Evolutionary conservation across 805 yeast genomes (phyloP), one percentile per base, ranked within the genome.

Genomic region (Ogataea angusta): DNA sequence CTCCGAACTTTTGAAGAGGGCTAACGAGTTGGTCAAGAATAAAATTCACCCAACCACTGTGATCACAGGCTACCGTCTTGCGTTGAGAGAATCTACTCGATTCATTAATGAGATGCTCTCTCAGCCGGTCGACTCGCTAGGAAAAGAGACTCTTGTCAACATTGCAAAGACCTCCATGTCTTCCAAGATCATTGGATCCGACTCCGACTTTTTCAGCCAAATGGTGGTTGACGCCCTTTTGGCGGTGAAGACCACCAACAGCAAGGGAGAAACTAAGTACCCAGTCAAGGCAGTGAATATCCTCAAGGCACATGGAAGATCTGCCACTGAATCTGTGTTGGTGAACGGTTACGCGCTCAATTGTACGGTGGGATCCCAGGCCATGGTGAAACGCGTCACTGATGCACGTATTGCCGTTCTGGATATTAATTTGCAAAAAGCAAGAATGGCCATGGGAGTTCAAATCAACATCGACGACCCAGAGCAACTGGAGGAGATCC

Each of bases 81-180:
- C 98, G 3, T 70, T 90, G 47, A 81, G 85, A 59, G 99, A 93
- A 65, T 95, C 98, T 3, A 76, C 83, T 27, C 77, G 87, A 56
- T 90, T 83, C 64, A 85, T 93, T 55, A 79, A 78, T 54, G 96
- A 87, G 58, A 91, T 86, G 19, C 70, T 91, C 51, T 83, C 95
- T 14, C 80, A 78, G 49, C 78, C 87, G 17, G 95, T 91, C 12
- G 90, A 85, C 25, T 62, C 76, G 13, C 69, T 90, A 46, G 85
- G 96, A 38, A 86, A 85, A 59, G 91, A 88, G 49, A 80, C 95
- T 14, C 70, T 93, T 55, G 70, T 87, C 30, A 88, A 86, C 66
- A 89, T 93, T 59, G 99, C 99, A 26, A 88, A 87, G 66, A 93
- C 99, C 10, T 85, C 95, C 45, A 91, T 93, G 98, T 86, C 96